Percentiles rank a stretch among this genome's conserved stretches.
phyloP scores from a whole-genome alignment of 1,139 yeast species.

The Candida albicans region DNA sequence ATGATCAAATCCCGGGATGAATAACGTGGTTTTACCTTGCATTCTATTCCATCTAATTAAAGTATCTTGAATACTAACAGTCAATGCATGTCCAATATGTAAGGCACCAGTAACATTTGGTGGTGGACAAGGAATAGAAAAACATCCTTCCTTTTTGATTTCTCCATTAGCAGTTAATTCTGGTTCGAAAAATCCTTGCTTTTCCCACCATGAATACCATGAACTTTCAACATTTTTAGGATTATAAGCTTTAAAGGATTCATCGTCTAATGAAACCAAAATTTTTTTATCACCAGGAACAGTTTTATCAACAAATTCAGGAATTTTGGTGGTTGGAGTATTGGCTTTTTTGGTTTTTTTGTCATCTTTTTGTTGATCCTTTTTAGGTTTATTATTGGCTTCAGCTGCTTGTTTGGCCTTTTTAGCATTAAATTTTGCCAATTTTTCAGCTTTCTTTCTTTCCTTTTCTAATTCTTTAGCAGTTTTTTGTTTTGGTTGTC shows the following conservation, averaged over 20 bases:
- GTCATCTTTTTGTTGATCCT: conserved; percentile 55
- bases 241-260: conserved; percentile 89
- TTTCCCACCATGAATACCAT: conserved; percentile 98
- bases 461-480: conserved; percentile 88
- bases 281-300: conserved; percentile 88
- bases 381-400: conserved; percentile 32
- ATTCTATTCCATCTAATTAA: conserved; percentile 92
- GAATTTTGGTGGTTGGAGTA: conserved; percentile 57
- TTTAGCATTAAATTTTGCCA: conserved; percentile 92
- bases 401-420: conserved; percentile 71
- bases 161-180: conserved; percentile 75
- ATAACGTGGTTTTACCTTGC: conserved; percentile 93
- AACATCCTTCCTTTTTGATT: conserved; percentile 76
- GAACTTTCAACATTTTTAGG: conserved; percentile 94
- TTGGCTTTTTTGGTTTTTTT: conserved; percentile 70
- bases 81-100: conserved; percentile 97
- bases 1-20: conserved; percentile 96
- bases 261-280: conserved; percentile 81
- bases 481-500: conserved; percentile 47
- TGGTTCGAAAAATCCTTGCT: conserved; percentile 86
- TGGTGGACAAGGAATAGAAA: conserved; percentile 96
- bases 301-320: conserved; percentile 82
- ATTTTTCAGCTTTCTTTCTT: conserved; percentile 92
- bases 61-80: conserved; percentile 92
- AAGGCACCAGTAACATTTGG: conserved; percentile 99